phyloP scores from a whole-genome alignment of 2,329 filamentous ascomycete genomes.

The Nannizziopsis barbatae region DNA sequence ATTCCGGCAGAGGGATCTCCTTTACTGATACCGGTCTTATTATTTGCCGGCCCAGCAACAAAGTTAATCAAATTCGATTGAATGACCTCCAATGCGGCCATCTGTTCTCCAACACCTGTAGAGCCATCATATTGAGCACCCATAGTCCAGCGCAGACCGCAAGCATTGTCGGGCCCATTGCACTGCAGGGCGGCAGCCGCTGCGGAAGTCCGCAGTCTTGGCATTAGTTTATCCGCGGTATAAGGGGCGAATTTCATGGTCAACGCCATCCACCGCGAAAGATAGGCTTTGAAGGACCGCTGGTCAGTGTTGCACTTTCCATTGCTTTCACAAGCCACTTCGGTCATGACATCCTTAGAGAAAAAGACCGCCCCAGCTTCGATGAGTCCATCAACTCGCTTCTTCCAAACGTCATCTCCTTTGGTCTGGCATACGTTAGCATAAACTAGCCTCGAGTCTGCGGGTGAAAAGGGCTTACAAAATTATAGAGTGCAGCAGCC shows the following conservation, averaged over 20 bases:
- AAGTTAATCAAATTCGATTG: slow-evolving; percentile 43
- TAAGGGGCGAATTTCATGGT: slow-evolving; percentile 49
- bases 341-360: slow-evolving; percentile 44
- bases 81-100: slow-evolving; percentile 56
- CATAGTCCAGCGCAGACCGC: slow-evolving; percentile 30
- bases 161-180: slow-evolving; percentile 19
- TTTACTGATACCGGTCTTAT: slow-evolving; percentile 43
- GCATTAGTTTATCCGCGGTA: slow-evolving; percentile 41
- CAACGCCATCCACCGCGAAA: slow-evolving; percentile 49
- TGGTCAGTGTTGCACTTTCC: slow-evolving; percentile 52
- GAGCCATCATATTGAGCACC: slow-evolving; percentile 45
- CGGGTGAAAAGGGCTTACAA: slow-evolving; percentile 23
- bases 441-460: neutral
- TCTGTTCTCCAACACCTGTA: slow-evolving; percentile 57
- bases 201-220: slow-evolving; percentile 44
- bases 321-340: slow-evolving; percentile 48
- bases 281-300: slow-evolving; percentile 55
- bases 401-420: slow-evolving; percentile 42
- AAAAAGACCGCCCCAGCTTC: slow-evolving; percentile 43
- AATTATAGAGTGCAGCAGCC: slow-evolving; percentile 47
- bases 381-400: slow-evolving; percentile 43
- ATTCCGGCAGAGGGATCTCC: slow-evolving; percentile 30
- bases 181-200: slow-evolving; percentile 39
- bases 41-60: slow-evolving; percentile 31
- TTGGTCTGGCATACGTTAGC: slow-evolving; percentile 23